phyloP scores from a whole-genome alignment of 306 rosid genomes.

The Vicia faba region DNA sequence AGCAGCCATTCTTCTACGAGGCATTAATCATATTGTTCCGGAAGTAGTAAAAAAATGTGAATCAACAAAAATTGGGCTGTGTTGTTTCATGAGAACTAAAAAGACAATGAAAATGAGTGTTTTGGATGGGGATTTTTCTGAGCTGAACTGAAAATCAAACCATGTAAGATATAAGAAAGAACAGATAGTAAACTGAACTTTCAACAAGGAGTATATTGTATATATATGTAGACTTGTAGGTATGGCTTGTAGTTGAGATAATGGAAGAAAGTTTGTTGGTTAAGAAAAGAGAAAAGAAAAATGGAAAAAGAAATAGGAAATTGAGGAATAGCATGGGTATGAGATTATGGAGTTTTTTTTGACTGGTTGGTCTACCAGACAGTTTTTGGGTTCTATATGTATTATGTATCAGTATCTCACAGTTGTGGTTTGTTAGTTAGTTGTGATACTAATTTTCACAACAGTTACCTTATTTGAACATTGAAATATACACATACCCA shows the following conservation, averaged over 20 bases:
- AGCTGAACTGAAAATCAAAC: slow-evolving; percentile 43
- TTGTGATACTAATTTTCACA: background rate
- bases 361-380: slow-evolving; percentile 28
- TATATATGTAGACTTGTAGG: slow-evolving; percentile 39
- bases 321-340: background rate
- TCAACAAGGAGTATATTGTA: background rate
- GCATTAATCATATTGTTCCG: slow-evolving; percentile 26
- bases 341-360: background rate
- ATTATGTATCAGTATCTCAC: background rate
- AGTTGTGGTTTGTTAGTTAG: background rate
- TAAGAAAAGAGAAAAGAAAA: background rate
- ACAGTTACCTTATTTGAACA: too few relatives aligned
- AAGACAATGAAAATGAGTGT: slow-evolving; percentile 12
- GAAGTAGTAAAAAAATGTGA: slow-evolving; percentile 23
- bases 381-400: background rate
- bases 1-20: slow-evolving; percentile 61
- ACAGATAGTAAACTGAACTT: background rate
- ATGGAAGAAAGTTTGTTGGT: slow-evolving; percentile 12
- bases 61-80: slow-evolving; percentile 22
- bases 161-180: slow-evolving; percentile 1
- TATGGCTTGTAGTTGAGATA: background rate
- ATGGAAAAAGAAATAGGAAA: background rate
- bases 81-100: slow-evolving; percentile 33
- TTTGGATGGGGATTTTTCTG: background rate
- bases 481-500: too few relatives aligned